phyloP scores from a whole-genome alignment of 495 filamentous ascomycete species.

The Neurospora discreta region DNA sequence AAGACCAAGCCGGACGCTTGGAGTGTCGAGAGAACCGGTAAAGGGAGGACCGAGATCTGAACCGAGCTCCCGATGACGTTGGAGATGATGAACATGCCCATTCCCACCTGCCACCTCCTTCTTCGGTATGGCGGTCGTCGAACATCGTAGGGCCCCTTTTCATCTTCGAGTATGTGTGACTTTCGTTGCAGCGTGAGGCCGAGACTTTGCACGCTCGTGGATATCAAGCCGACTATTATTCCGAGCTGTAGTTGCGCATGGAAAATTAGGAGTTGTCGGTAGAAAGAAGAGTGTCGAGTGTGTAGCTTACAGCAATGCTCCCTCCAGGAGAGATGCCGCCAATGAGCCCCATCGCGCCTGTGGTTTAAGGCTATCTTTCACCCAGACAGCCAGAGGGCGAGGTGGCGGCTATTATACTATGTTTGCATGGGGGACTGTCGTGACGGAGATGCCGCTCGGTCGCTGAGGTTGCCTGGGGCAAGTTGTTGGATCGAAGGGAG shows the following conservation, averaged over 20 bases:
- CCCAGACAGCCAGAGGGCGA: slow-evolving; percentile 14
- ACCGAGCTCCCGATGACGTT: slow-evolving; percentile 93
- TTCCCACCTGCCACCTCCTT: slow-evolving; percentile 94
- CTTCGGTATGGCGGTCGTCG: slow-evolving; percentile 81
- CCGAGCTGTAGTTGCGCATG: slow-evolving; percentile 51
- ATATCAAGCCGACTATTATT: slow-evolving; percentile 83
- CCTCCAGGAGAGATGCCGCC: slow-evolving; percentile 76
- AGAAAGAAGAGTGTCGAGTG: slow-evolving; percentile 13
- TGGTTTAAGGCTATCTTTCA: slow-evolving; percentile 13
- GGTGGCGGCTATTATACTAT: slow-evolving; percentile 7
- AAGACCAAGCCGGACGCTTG: slow-evolving; percentile 96
- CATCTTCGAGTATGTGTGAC: slow-evolving; percentile 94
- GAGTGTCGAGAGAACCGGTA: slow-evolving; percentile 89
- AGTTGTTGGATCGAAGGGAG: background rate
- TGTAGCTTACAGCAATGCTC: slow-evolving; percentile 63
- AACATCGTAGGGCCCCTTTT: slow-evolving; percentile 67
- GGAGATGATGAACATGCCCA: slow-evolving; percentile 91
- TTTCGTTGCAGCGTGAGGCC: slow-evolving; percentile 98
- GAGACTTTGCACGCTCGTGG: slow-evolving; percentile 86
- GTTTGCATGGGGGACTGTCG: slow-evolving; percentile 13
- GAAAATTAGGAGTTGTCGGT: slow-evolving; percentile 7
- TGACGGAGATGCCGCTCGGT: background rate
- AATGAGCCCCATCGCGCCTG: slow-evolving; percentile 55
- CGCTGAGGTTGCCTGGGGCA: background rate
- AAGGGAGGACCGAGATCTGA: slow-evolving; percentile 90